Evolutionary conservation across 116 monocot genomes (phyloP).

Genomic region (Zostera marina): DNA sequence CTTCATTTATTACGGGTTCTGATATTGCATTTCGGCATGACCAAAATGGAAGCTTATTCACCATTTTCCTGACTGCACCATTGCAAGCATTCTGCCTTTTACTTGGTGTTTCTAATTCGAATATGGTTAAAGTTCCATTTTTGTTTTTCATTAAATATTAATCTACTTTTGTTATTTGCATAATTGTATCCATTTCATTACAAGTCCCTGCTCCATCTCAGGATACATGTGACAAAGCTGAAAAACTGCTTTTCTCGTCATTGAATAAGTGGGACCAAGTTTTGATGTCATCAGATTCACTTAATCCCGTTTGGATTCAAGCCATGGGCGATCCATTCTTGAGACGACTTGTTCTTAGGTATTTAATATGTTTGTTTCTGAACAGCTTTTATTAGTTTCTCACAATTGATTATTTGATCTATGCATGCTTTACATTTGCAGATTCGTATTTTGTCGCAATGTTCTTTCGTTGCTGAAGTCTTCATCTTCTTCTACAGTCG

Average conservation of each 20-base stretch:
- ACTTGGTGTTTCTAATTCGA: conserved; percentile 29
- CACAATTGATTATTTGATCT: neutral
- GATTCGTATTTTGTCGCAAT: conserved; percentile 74
- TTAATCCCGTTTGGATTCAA: conserved; percentile 69
- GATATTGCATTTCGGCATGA: neutral
- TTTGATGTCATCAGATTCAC: conserved; percentile 31
- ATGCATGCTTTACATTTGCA: conserved; percentile 11
- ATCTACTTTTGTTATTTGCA: neutral
- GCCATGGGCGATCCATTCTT: conserved; percentile 79
- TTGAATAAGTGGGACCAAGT: conserved; percentile 42
- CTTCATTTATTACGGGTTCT: conserved; percentile 7
- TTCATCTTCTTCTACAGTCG: conserved; percentile 15
- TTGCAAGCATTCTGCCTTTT: conserved; percentile 70
- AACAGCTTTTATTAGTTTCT: neutral
- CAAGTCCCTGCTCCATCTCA: conserved; percentile 10
- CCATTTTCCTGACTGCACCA: conserved; percentile 84
- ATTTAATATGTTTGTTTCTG: neutral
- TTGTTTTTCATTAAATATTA: neutral
- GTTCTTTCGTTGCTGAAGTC: conserved; percentile 28
- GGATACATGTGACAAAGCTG: conserved; percentile 64
- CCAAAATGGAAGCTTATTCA: conserved; percentile 62
- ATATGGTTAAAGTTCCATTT: conserved; percentile 34
- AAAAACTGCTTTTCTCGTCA: conserved; percentile 42
- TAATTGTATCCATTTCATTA: neutral
- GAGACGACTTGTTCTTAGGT: conserved; percentile 85